These are phyloP conservation scores for Lentithecium fluviatile DNA, from an alignment of 495 filamentous ascomycete genomes.

Conservation along the genomic window DNA sequence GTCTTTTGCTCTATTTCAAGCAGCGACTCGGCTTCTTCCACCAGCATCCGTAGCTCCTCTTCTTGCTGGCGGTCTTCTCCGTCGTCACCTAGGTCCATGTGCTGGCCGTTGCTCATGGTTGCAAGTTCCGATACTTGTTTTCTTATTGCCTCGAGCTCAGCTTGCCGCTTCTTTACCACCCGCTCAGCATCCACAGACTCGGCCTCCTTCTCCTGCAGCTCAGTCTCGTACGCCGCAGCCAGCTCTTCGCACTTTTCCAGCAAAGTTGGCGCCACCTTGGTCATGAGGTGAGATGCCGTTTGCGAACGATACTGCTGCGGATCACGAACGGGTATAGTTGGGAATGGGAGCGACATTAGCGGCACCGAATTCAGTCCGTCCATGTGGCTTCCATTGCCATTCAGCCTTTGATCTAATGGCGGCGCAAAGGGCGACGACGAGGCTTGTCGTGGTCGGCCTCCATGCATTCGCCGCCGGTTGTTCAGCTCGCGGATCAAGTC, in stretches of 20 bases:
- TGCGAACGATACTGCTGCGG: constrained; percentile 52
- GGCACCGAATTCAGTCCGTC: neutral
- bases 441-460: constrained; percentile 50
- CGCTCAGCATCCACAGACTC: constrained; percentile 58
- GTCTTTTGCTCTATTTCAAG: constrained; percentile 58
- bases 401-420: constrained; percentile 44
- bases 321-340: constrained; percentile 34
- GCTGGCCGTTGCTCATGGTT: constrained; percentile 22
- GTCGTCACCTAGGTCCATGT: constrained; percentile 37
- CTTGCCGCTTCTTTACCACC: constrained; percentile 53
- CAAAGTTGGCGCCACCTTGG: constrained; percentile 56
- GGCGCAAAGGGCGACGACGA: constrained; percentile 62
- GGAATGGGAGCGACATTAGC: constrained; percentile 15
- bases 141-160: constrained; percentile 53
- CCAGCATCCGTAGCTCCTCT: constrained; percentile 58
- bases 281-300: constrained; percentile 59
- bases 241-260: constrained; percentile 58
- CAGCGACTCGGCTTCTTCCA: constrained; percentile 67
- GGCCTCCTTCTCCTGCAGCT: constrained; percentile 59
- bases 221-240: constrained; percentile 58
- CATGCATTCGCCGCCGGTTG: constrained; percentile 45
- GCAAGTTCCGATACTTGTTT: constrained; percentile 52
- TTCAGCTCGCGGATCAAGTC: constrained; percentile 63
- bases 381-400: constrained; percentile 22
- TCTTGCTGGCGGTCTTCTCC: constrained; percentile 65